Conservation (phyloP, 306 rosid genomes). For the Castanea sativa region DNA sequence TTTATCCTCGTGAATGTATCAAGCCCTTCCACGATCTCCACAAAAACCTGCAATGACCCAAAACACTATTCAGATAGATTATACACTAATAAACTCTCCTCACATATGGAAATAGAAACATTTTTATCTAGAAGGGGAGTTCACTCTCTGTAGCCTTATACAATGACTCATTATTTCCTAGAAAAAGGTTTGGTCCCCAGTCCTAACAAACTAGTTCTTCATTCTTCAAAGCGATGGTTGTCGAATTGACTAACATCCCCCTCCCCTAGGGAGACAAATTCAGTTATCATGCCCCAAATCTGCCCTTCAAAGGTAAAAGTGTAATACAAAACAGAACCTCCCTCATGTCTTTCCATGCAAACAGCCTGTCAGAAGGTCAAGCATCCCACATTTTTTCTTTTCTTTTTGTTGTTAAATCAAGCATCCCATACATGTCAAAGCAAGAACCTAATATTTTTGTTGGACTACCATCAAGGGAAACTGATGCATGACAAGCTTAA, state of each 20-base stretch:
- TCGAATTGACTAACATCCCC: background rate
- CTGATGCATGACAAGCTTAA: background rate
- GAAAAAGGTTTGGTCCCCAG: too few relatives aligned
- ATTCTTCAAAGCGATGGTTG: background rate
- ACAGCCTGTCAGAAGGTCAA: background rate
- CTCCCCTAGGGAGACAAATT: too few relatives aligned
- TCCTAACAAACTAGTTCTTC: background rate
- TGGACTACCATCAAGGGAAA: background rate
- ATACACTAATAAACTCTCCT: background rate
- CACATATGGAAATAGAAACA: background rate
- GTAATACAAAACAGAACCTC: background rate
- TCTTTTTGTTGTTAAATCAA: too few relatives aligned
- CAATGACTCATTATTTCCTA: background rate
- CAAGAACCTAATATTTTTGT: too few relatives aligned
- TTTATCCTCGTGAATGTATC: conserved; percentile 87
- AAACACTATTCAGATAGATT: background rate
- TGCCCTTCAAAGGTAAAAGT: too few relatives aligned
- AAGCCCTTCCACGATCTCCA: conserved; percentile 86
- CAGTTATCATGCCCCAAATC: too few relatives aligned
- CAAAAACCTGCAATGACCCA: conserved; percentile 59
- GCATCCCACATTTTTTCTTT: background rate
- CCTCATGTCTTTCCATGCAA: too few relatives aligned
- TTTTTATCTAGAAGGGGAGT: too few relatives aligned
- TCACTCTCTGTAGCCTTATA: background rate
- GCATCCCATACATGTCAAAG: too few relatives aligned